A percentile compares a stretch with the other conserved stretches of the same genome.
phyloP scores from a whole-genome alignment of 1,284 basidiomycete genomes.

The Ustilago lituana region DNA sequence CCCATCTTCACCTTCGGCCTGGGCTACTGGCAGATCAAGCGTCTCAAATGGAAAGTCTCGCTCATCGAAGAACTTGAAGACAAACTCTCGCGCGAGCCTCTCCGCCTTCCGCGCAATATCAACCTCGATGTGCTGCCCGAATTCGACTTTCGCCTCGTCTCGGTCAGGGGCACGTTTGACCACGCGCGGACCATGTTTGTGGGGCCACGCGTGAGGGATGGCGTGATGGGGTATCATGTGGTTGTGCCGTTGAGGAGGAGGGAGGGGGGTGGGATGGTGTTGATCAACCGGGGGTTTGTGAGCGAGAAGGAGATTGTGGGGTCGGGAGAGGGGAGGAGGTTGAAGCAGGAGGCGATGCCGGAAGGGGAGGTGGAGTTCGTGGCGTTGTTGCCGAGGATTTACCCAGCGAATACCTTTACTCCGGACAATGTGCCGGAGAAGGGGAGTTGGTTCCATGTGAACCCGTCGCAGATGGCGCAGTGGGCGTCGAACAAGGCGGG shows the following conservation, averaged over 20 bases:
- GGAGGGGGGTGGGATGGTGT: constrained; percentile 74
- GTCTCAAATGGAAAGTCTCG: constrained; percentile 92
- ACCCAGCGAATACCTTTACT: constrained; percentile 77
- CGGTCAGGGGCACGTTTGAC: constrained; percentile 70
- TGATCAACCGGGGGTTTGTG: constrained; percentile 83
- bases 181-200: constrained; percentile 78
- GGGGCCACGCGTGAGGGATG: constrained; percentile 85
- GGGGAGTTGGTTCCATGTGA: constrained; percentile 87
- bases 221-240: constrained; percentile 85
- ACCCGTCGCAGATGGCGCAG: constrained; percentile 80
- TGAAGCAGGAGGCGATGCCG: constrained; percentile 32
- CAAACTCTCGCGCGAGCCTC: constrained; percentile 83
- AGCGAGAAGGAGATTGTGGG: constrained; percentile 68
- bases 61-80: constrained; percentile 94
- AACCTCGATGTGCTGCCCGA: constrained; percentile 70
- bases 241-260: constrained; percentile 83
- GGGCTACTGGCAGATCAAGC: constrained; percentile 89
- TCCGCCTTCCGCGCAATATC: constrained; percentile 82
- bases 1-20: constrained; percentile 91
- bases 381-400: constrained; percentile 58
- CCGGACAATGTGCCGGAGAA: constrained; percentile 84
- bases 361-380: constrained; percentile 28
- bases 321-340: constrained; percentile 21
- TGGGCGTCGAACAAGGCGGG: constrained; percentile 83
- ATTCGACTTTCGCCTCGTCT: constrained; percentile 60